Evolutionary conservation across 176 grass and related monocot genomes (phyloP), one percentile per base, ranked within the genome.

Genomic region (Tillandsia fasciculata): DNA sequence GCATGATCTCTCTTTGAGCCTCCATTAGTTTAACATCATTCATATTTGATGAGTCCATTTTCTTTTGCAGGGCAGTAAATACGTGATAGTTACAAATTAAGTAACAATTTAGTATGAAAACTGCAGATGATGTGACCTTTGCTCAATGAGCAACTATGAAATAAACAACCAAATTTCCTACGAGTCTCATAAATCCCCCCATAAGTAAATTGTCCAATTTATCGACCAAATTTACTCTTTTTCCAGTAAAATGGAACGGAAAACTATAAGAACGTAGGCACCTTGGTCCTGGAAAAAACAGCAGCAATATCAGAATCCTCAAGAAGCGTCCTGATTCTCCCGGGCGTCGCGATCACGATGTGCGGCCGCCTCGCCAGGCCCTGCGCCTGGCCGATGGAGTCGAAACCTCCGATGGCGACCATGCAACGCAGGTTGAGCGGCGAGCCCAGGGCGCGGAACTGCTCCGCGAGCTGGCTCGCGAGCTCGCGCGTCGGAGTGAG

Each of bases 391-490:
- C 68, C 82, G 20, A 92, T 74, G 20, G 87, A 85, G 74, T 90
- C 69, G 68, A 92, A 92, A 2, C 94, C 94, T 3, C 94, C 94
- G 2, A 97, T 92, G 2, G 87, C 82, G 2, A 86, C 84, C 64
- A 92, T 82, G 64, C 89, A 97, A 65, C 89, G 78, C 71, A 91
- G 67, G 20, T 91, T 91, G 12, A 93, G 78, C 28, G 80, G 75
- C 17, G 89, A 77, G 9, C 94, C 94, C 69, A 97, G 82, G 29
- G 94, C 94, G 52, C 86, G 84, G 82, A 99, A 99, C 79, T 99
- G 89, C 81, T 92, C 89, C 11, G 84, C 82, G 48, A 97, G 81
- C 84, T 97, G 94, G 50, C 82, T 79, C 3, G 89, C 94, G 50
- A 99, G 86, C 84, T 99, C 94, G 14, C 87, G 70, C 13, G 89